phyloP scores from a whole-genome alignment of 208 protist species.

The Wallacemonas sp. region DNA sequence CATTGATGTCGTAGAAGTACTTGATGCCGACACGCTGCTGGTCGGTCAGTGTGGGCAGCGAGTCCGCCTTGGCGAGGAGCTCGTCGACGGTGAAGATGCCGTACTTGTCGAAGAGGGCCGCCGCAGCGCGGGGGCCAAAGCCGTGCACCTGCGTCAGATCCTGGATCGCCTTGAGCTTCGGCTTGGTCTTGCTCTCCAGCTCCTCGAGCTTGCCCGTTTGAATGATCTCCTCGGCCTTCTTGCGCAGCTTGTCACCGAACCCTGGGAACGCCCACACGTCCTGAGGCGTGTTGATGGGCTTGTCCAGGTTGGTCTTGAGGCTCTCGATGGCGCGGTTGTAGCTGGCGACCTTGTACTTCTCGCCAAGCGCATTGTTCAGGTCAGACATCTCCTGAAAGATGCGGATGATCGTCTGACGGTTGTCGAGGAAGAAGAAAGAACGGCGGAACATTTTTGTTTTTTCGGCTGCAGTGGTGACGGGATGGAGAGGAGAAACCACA shows the following conservation, averaged over 20 bases:
- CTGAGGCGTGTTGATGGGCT: conserved; percentile 65
- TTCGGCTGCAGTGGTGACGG: conserved; percentile 3
- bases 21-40: conserved; percentile 85
- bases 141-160: conserved; percentile 89
- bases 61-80: conserved; percentile 79
- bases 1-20: conserved; percentile 92
- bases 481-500: too few relatives aligned
- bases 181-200: conserved; percentile 89
- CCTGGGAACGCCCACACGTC: conserved; percentile 76
- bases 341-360: conserved; percentile 88
- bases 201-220: conserved; percentile 86
- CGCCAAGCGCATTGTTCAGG: conserved; percentile 85
- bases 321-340: conserved; percentile 83
- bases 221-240: conserved; percentile 92
- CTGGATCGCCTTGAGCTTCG: conserved; percentile 88
- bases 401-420: conserved; percentile 87
- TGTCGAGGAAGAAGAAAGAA: conserved; percentile 49
- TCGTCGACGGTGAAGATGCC: conserved; percentile 92
- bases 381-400: conserved; percentile 91
- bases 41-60: conserved; percentile 68
- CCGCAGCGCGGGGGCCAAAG: conserved; percentile 82
- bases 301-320: conserved; percentile 86
- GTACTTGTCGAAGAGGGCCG: conserved; percentile 85
- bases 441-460: conserved; percentile 62
- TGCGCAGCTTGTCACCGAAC: conserved; percentile 79